These are phyloP conservation scores for Babesia bigemina DNA, from an alignment of 169 alveolate species.

Conservation along the genomic window DNA sequence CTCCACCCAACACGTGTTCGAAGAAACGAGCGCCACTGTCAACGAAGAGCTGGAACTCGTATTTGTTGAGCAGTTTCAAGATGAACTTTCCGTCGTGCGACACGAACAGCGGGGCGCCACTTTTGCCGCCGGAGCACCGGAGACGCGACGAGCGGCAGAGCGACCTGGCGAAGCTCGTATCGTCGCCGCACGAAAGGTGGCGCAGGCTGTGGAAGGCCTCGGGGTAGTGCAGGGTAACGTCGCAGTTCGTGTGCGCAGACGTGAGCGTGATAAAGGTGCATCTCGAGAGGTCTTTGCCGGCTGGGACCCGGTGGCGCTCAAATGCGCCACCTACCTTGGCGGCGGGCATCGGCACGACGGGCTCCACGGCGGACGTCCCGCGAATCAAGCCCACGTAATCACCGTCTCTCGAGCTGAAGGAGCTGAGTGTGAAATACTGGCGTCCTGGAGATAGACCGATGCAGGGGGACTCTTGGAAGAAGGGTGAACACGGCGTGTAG, in stretches of 20 bases:
- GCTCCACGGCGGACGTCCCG: background rate
- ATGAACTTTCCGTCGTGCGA: conserved; percentile 63
- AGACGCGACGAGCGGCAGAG: conserved; percentile 44
- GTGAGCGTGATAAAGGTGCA: background rate
- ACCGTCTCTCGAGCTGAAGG: background rate
- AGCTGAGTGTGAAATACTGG: background rate
- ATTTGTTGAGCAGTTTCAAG: conserved; percentile 50
- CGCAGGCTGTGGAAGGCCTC: conserved; percentile 50
- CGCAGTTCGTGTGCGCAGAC: conserved; percentile 3
- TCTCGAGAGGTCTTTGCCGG: background rate
- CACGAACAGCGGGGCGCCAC: conserved; percentile 64
- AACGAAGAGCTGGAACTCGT: conserved; percentile 52
- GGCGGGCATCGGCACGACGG: background rate
- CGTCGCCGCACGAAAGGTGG: conserved; percentile 55
- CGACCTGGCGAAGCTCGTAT: conserved; percentile 49
- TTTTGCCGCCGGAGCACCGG: conserved; percentile 58
- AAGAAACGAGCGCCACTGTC: conserved; percentile 48
- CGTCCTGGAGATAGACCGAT: background rate
- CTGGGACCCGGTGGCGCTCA: background rate
- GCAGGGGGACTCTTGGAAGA: background rate
- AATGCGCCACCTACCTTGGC: background rate
- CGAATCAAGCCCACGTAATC: background rate
- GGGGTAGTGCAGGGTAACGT: conserved; percentile 30
- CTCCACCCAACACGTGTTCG: conserved; percentile 30
- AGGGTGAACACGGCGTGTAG: background rate